Evolutionary conservation across 2,329 filamentous ascomycete genomes (phyloP).

Genomic region (Lithohypha guttulata): DNA sequence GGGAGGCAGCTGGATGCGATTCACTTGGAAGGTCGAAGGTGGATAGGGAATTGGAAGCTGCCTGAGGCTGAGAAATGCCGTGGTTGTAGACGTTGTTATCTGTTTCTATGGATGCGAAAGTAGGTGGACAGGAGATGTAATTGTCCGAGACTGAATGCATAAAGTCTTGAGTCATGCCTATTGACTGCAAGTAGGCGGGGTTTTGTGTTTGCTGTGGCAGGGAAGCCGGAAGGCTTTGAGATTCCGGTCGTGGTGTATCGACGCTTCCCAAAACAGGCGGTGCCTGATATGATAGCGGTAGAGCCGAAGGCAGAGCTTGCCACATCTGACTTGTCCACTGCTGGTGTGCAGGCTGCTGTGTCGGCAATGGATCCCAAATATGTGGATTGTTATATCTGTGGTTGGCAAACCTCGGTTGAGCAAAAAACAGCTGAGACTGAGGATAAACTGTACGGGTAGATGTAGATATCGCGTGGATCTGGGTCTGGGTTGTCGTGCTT

Average conservation of each 20-base stretch:
- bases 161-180: no score
- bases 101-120: no score
- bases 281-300: not conserved
- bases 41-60: no score
- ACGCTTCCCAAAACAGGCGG: not conserved
- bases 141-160: no score
- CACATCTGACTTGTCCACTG: slow-evolving; percentile 7
- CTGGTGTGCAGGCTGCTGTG: not conserved
- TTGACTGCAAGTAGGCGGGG: no score
- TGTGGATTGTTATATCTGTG: slow-evolving; percentile 1
- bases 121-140: no score
- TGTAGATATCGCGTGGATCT: no score
- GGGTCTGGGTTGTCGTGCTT: not conserved
- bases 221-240: no score
- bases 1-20: not conserved
- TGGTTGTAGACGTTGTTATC: no score
- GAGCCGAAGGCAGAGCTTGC: slow-evolving; percentile 4
- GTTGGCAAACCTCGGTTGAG: slow-evolving; percentile 2
- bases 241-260: not conserved
- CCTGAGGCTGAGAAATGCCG: no score
- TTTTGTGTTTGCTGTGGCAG: no score
- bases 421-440: not conserved
- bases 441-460: not conserved
- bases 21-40: no score
- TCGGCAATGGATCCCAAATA: not conserved